Percentiles rank a stretch among this genome's conserved stretches.
These are phyloP conservation scores for Sugiyamaella americana DNA, from an alignment of 805 yeast genomes.

Conservation along the genomic window DNA sequence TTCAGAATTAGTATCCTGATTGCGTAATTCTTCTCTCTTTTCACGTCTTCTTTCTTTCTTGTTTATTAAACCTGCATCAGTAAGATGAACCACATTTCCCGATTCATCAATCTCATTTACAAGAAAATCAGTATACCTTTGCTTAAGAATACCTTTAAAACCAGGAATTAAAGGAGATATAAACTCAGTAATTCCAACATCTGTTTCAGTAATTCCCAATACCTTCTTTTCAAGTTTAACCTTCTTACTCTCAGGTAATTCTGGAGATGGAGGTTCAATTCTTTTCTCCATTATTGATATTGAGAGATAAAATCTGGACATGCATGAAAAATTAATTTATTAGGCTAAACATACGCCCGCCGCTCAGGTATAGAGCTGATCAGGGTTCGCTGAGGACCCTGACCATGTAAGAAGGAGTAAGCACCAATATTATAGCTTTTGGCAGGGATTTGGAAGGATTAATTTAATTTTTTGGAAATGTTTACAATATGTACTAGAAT, in stretches of 20 bases:
- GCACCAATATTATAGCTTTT: no score
- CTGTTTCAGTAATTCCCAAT: slow-evolving; percentile 55
- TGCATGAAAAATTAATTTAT: no score
- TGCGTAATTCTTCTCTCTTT: slow-evolving; percentile 13
- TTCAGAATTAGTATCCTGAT: slow-evolving; percentile 1
- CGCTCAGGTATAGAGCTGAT: no score
- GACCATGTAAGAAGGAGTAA: no score
- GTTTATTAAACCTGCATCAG: slow-evolving; percentile 60
- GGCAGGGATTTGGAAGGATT: no score
- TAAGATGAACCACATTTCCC: slow-evolving; percentile 68
- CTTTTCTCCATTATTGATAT: background rate
- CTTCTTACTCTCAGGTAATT: background rate
- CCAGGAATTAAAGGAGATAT: slow-evolving; percentile 52
- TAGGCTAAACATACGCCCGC: no score
- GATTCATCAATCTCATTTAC: slow-evolving; percentile 77
- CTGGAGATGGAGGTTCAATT: background rate
- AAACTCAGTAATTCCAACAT: slow-evolving; percentile 83
- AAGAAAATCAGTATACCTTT: slow-evolving; percentile 85
- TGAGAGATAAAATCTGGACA: no score
- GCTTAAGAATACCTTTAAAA: slow-evolving; percentile 75
- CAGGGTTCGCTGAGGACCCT: no score
- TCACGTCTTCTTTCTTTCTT: slow-evolving; percentile 20
- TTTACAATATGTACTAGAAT: no score
- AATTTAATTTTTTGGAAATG: no score
- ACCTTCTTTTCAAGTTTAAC: background rate